Evolutionary conservation across 1,284 basidiomycete species (phyloP).

Genomic region (Veloporphyrellus conicus): DNA sequence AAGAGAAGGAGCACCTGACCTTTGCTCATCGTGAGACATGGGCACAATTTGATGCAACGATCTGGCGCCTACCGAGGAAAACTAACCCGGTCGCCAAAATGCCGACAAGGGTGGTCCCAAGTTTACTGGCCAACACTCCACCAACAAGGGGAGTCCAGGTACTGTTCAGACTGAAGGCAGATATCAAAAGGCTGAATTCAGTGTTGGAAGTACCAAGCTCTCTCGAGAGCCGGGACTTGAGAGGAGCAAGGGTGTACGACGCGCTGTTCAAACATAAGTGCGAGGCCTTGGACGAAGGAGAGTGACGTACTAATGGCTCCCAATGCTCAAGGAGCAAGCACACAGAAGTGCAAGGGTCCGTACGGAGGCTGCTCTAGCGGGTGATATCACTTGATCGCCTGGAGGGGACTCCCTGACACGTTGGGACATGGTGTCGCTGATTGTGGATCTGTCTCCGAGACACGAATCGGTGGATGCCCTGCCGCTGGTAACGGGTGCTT

Average conservation of each 20-base stretch:
- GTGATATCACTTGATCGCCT: slow-evolving; percentile 14
- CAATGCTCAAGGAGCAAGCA: slow-evolving; percentile 70
- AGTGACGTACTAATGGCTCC: slow-evolving; percentile 65
- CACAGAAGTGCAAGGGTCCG: slow-evolving; percentile 63
- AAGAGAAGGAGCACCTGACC: slow-evolving; percentile 61
- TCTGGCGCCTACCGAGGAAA: slow-evolving; percentile 47
- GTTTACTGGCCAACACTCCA: slow-evolving; percentile 59
- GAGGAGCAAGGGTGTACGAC: slow-evolving; percentile 66
- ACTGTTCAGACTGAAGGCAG: slow-evolving; percentile 71
- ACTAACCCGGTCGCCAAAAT: slow-evolving; percentile 70
- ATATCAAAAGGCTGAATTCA: slow-evolving; percentile 71
- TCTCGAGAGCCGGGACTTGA: slow-evolving; percentile 66
- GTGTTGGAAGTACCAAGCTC: slow-evolving; percentile 74
- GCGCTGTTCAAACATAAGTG: slow-evolving; percentile 42
- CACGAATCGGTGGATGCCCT: no score
- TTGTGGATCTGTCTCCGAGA: no score
- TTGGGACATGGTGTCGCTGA: not conserved
- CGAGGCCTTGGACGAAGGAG: not conserved
- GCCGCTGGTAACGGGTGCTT: not conserved
- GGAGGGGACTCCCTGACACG: not conserved
- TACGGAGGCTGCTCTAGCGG: slow-evolving; percentile 43
- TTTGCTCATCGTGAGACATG: slow-evolving; percentile 24
- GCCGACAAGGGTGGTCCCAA: slow-evolving; percentile 67
- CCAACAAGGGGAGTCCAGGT: slow-evolving; percentile 79
- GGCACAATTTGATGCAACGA: not conserved